Conservation (phyloP, 345 rosid genomes). For the Cardamine resedifolia region DNA sequence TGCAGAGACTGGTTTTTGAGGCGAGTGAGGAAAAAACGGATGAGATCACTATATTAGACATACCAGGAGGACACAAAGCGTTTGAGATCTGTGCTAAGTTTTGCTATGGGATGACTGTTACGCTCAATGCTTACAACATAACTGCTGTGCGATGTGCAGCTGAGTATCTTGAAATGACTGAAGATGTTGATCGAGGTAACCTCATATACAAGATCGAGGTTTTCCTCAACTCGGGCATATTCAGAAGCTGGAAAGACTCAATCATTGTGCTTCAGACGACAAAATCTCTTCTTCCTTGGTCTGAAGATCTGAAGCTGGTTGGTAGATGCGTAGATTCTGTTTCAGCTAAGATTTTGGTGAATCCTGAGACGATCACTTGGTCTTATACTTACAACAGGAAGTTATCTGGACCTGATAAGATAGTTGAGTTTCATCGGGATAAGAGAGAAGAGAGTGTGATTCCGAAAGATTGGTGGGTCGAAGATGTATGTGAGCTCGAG, state of each 20-base stretch:
- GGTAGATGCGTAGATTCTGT: conserved; percentile 87
- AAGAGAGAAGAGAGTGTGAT: conserved; percentile 48
- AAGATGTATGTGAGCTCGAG: conserved; percentile 85
- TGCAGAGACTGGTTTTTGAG: conserved; percentile 61
- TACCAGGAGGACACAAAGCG: conserved; percentile 88
- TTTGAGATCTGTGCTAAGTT: conserved; percentile 95
- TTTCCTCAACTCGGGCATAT: conserved; percentile 78
- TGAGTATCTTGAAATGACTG: conserved; percentile 92
- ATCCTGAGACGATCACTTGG: conserved; percentile 74
- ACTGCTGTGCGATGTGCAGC: conserved; percentile 89
- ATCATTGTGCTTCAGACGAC: conserved; percentile 88
- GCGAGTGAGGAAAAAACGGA: conserved; percentile 55
- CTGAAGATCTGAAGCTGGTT: conserved; percentile 82
- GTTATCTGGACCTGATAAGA: conserved; percentile 51
- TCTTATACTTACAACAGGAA: conserved; percentile 85
- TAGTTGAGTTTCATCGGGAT: conserved; percentile 45
- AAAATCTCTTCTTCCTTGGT: conserved; percentile 76
- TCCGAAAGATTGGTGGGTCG: conserved; percentile 98
- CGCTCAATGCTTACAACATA: conserved; percentile 82
- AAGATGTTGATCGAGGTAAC: conserved; percentile 76
- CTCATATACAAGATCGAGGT: conserved; percentile 80
- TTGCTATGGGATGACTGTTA: conserved; percentile 90
- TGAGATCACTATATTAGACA: conserved; percentile 58
- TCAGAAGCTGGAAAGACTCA: conserved; percentile 95
- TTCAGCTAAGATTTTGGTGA: conserved; percentile 75